Evolutionary conservation across 192 early-diverging fungal genomes (phyloP).

Genomic region (Funneliformis geosporum): DNA sequence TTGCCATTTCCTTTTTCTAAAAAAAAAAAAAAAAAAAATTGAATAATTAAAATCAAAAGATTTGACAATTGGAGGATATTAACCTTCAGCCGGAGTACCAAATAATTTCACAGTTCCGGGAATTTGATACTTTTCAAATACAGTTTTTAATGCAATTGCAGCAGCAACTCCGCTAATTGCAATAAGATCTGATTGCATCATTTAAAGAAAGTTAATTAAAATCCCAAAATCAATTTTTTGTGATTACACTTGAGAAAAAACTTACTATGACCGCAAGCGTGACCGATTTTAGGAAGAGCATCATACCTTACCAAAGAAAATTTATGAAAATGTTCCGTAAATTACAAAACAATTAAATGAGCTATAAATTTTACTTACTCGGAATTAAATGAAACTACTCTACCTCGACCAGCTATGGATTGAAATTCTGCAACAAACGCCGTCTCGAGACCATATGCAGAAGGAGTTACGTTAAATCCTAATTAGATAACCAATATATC

Average conservation of each 20-base stretch:
- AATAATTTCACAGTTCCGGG: slow-evolving; percentile 67
- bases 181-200: background rate
- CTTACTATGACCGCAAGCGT: slow-evolving; percentile 66
- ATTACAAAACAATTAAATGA: background rate
- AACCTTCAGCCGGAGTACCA: slow-evolving; percentile 77
- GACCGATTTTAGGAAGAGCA: slow-evolving; percentile 65
- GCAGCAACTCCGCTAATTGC: slow-evolving; percentile 47
- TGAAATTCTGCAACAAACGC: slow-evolving; percentile 72
- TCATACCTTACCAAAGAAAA: slow-evolving; percentile 46
- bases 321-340: background rate
- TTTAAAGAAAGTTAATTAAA: background rate
- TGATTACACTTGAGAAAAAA: background rate
- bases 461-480: slow-evolving; percentile 62
- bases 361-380: slow-evolving; percentile 6
- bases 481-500: slow-evolving; percentile 15
- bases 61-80: background rate
- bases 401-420: slow-evolving; percentile 38
- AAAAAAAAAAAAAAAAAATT: slow-evolving; percentile 11
- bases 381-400: slow-evolving; percentile 27
- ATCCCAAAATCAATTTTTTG: background rate
- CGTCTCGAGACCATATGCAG: slow-evolving; percentile 67
- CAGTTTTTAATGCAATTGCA: slow-evolving; percentile 48
- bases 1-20: slow-evolving; percentile 69
- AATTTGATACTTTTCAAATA: slow-evolving; percentile 37
- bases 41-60: background rate